phyloP scores from a whole-genome alignment of 768 basidiomycete species.

The Pholiota conissans region DNA sequence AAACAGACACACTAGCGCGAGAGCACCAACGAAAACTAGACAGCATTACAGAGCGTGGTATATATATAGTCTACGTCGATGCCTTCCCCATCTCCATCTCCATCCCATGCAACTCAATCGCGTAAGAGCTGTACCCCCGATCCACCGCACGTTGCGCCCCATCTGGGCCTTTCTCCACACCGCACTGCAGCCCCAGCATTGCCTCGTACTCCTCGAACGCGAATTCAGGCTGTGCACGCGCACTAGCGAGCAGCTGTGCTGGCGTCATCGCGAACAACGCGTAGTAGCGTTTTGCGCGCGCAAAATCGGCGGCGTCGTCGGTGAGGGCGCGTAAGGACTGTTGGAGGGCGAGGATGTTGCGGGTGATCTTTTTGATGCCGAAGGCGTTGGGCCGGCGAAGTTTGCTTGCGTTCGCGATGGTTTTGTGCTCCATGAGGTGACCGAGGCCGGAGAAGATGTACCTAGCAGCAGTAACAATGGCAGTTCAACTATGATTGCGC shows the following conservation, averaged over 20 bases:
- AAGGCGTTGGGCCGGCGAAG: slow-evolving; percentile 68
- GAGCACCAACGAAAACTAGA: neutral
- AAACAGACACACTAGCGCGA: neutral
- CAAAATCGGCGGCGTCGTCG: slow-evolving; percentile 68
- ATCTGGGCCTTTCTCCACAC: slow-evolving; percentile 59
- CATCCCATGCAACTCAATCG: slow-evolving; percentile 86
- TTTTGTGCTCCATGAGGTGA: slow-evolving; percentile 78
- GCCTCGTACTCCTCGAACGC: slow-evolving; percentile 91
- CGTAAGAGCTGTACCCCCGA: slow-evolving; percentile 81
- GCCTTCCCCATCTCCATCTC: slow-evolving; percentile 52
- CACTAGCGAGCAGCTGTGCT: slow-evolving; percentile 76
- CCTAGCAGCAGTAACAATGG: slow-evolving; percentile 39
- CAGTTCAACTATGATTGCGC: neutral
- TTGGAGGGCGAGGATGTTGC: slow-evolving; percentile 89
- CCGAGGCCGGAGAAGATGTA: slow-evolving; percentile 89
- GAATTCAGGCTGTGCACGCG: slow-evolving; percentile 64
- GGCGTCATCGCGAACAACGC: slow-evolving; percentile 74
- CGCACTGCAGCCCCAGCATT: slow-evolving; percentile 89
- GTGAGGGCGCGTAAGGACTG: slow-evolving; percentile 84
- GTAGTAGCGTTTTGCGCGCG: slow-evolving; percentile 79
- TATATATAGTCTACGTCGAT: slow-evolving; percentile 16
- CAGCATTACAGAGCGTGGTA: neutral
- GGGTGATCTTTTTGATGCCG: slow-evolving; percentile 84
- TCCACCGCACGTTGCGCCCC: slow-evolving; percentile 55
- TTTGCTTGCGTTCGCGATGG: slow-evolving; percentile 73